Base-by-base conservation (phyloP, 1,139 yeast genomes). In the Zygoascus sp. region DNA sequence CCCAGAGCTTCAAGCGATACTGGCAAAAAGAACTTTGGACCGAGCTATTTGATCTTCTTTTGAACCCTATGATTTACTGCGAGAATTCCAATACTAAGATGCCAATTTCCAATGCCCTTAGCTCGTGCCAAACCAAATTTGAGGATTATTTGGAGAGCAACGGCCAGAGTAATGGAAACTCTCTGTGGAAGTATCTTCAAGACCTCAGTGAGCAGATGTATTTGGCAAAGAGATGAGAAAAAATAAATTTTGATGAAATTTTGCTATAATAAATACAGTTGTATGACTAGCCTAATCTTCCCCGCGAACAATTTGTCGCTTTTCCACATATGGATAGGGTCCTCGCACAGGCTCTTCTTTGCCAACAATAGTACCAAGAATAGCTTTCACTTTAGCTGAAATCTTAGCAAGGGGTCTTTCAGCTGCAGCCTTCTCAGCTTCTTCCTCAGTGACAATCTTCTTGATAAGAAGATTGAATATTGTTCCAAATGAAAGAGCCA, bases 401-500 rank as follows among this genome's bases (percentile, higher is more conserved):
- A 59, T 36, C 40, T 51, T 51, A 10, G 44, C 42, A 2, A 62
- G 41, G 6, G 61, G 61, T 10, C 56, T 43, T 32, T 48, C 43
- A 7, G 47, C 41, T 1, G 59, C 47, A 23, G 55, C 37, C n/a
- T 46, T 53, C 40, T 83, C 92, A 15, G 83, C 81, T 52, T 87
- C 92, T 48, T 80, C 85, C 55, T 85, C 88, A 0, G 95, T 80
- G 1, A 89, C 81, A 6, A 86, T 78, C 58, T 80, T 76, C 60
- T 90, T 86, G 17, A 83, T 80, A 39, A 92, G 63, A 49, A 90
- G 70, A 59, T 92, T 90, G 69, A 82, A 89, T 7, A 90, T 61
- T 0, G 94, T 79, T 2, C 98, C 98, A 68, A 90, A 92, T 0
- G 92, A 82, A 51, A 92, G 69, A 0, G 98, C 90, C 85, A 92